Conservation (phyloP, 495 filamentous ascomycete genomes). For the Apodospora peruviana region DNA sequence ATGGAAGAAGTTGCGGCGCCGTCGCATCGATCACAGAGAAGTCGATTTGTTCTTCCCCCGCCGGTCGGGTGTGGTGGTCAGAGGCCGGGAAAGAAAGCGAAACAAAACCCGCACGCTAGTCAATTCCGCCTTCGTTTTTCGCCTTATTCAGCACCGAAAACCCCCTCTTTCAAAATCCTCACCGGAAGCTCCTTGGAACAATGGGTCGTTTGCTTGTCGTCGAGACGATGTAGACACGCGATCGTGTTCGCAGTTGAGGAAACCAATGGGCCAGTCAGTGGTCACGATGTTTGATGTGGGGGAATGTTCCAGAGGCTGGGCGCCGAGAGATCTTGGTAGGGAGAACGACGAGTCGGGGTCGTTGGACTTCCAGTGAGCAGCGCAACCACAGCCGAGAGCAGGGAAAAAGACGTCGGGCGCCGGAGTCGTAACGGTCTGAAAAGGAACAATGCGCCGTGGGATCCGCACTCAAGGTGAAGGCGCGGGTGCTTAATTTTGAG, state of each 20-base stretch:
- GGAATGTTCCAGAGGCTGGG: conserved; percentile 25
- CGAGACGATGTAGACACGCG: background rate
- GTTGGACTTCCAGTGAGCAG: conserved; percentile 9
- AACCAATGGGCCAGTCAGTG: conserved; percentile 7
- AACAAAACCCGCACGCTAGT: no score
- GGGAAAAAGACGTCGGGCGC: background rate
- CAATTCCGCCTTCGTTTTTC: no score
- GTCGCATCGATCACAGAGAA: conserved; percentile 7
- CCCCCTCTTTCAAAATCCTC: no score
- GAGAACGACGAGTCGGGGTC: conserved; percentile 3
- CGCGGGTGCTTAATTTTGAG: background rate
- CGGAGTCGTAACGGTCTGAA: background rate
- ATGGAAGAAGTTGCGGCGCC: conserved; percentile 16
- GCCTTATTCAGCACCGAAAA: no score
- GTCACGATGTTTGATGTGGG: conserved; percentile 23
- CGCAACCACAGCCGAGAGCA: background rate
- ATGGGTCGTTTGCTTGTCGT: no score
- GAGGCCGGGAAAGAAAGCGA: background rate
- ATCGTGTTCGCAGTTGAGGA: conserved; percentile 3
- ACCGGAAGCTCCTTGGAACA: no score
- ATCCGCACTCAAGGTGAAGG: background rate
- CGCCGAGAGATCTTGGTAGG: conserved; percentile 28
- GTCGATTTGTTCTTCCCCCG: background rate
- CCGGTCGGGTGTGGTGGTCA: background rate
- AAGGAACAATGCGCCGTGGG: background rate